Evolutionary conservation across 768 basidiomycete species (phyloP).

Genomic region (Sistotremastrum suecicum): DNA sequence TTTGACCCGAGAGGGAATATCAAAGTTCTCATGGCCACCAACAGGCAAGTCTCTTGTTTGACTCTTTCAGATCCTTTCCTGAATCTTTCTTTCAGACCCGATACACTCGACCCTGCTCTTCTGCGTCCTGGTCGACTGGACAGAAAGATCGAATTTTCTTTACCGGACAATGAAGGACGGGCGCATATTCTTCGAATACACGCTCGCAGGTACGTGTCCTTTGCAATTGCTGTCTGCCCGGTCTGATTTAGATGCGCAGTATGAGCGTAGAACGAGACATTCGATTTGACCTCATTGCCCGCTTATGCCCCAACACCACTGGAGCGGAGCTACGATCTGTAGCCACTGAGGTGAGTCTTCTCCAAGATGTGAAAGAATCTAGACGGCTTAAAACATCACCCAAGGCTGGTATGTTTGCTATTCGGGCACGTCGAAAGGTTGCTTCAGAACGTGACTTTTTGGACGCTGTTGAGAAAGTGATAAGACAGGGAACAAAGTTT

Average conservation of each 20-base stretch:
- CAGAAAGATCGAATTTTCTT: slow-evolving; percentile 89
- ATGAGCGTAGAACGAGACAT: slow-evolving; percentile 98
- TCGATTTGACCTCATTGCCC: slow-evolving; percentile 92
- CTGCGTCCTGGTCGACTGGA: slow-evolving; percentile 93
- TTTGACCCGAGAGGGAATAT: slow-evolving; percentile 99
- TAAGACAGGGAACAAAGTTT: slow-evolving; percentile 95
- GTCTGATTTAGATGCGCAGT: slow-evolving; percentile 23
- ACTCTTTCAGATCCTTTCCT: slow-evolving; percentile 1
- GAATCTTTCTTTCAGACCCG: slow-evolving; percentile 47
- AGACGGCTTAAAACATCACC: neutral
- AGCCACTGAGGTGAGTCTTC: slow-evolving; percentile 71
- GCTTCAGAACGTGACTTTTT: slow-evolving; percentile 96
- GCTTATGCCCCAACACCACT: slow-evolving; percentile 94
- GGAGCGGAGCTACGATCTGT: slow-evolving; percentile 97
- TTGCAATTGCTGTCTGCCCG: neutral
- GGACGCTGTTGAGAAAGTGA: slow-evolving; percentile 97
- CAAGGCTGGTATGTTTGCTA: slow-evolving; percentile 99
- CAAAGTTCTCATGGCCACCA: slow-evolving; percentile 99
- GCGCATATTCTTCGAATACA: slow-evolving; percentile 96
- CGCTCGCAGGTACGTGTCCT: slow-evolving; percentile 59
- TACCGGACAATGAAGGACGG: slow-evolving; percentile 91
- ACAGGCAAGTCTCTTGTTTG: slow-evolving; percentile 43
- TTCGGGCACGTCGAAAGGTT: slow-evolving; percentile 90
- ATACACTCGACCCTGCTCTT: slow-evolving; percentile 94
- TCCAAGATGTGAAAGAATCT: neutral